These are phyloP conservation scores for Dothideomycetes sp. DNA, from an alignment of 2,329 filamentous ascomycete species.

Conservation along the genomic window DNA sequence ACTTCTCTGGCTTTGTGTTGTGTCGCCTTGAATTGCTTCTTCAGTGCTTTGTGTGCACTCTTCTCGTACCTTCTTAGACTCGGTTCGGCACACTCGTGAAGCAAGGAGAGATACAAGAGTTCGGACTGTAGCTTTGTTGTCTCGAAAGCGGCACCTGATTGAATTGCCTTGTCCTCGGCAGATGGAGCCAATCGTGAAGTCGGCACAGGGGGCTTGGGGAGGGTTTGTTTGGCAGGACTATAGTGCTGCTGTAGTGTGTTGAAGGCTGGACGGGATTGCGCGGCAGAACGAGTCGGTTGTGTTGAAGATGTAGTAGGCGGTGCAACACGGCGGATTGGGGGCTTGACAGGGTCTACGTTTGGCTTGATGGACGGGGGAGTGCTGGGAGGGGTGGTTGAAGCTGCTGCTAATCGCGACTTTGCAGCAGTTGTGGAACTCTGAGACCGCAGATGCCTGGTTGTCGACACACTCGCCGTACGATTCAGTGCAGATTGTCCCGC, in stretches of 20 bases:
- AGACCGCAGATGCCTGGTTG: not conserved
- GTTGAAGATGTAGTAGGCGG: not conserved
- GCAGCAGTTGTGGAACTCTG: conserved; percentile 4
- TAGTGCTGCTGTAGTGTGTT: conserved; percentile 58
- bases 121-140: conserved; percentile 44
- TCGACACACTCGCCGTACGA: not conserved
- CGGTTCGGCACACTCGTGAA: conserved; percentile 47
- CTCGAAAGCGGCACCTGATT: conserved; percentile 36
- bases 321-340: not conserved
- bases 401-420: not conserved
- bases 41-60: conserved; percentile 38
- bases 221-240: conserved; percentile 52
- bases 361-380: not conserved
- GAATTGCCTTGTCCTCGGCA: conserved; percentile 53
- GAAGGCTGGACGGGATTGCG: conserved; percentile 46
- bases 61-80: conserved; percentile 45
- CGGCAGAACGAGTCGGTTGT: not conserved
- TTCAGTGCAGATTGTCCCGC: conserved; percentile 1
- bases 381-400: not conserved
- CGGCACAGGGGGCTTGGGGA: conserved; percentile 51
- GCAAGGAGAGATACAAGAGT: conserved; percentile 55
- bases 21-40: conserved; percentile 28
- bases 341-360: not conserved
- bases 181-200: conserved; percentile 45
- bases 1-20: conserved; percentile 20